phyloP scores from a whole-genome alignment of 1,139 yeast species.

The Pichia inconspicua region DNA sequence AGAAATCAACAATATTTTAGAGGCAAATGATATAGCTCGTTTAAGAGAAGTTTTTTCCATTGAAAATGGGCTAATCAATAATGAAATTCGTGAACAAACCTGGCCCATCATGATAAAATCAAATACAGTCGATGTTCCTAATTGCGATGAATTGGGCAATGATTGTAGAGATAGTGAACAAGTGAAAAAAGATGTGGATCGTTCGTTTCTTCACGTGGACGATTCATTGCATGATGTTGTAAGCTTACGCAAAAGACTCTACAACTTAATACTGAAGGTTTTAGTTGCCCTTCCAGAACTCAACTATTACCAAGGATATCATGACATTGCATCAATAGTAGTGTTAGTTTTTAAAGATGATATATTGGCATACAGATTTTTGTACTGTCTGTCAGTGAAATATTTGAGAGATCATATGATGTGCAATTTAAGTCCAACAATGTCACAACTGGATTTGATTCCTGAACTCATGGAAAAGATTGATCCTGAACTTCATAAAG shows the following conservation, averaged over 20 bases:
- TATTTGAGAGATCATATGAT: conserved; percentile 84
- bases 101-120: conserved; percentile 39
- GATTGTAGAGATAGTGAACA: conserved; percentile 71
- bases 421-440: conserved; percentile 55
- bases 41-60: conserved; percentile 21
- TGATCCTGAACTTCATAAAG: conserved; percentile 45
- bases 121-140: neutral
- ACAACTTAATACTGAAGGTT: conserved; percentile 43
- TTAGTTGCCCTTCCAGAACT: conserved; percentile 55
- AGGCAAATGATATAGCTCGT: conserved; percentile 18
- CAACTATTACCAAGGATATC: conserved; percentile 86
- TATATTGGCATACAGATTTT: conserved; percentile 35
- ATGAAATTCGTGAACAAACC: conserved; percentile 31
- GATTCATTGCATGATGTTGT: conserved; percentile 13
- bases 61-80: conserved; percentile 37
- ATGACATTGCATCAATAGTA: conserved; percentile 74
- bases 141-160: conserved; percentile 20
- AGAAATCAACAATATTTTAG: neutral
- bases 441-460: conserved; percentile 57
- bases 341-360: conserved; percentile 44
- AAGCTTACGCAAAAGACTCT: conserved; percentile 35
- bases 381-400: conserved; percentile 52
- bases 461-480: conserved; percentile 48
- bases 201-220: conserved; percentile 50
- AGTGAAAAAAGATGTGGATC: conserved; percentile 63